Base-by-base conservation (phyloP, 768 basidiomycete genomes). In the Leccinum subtestaceum region DNA sequence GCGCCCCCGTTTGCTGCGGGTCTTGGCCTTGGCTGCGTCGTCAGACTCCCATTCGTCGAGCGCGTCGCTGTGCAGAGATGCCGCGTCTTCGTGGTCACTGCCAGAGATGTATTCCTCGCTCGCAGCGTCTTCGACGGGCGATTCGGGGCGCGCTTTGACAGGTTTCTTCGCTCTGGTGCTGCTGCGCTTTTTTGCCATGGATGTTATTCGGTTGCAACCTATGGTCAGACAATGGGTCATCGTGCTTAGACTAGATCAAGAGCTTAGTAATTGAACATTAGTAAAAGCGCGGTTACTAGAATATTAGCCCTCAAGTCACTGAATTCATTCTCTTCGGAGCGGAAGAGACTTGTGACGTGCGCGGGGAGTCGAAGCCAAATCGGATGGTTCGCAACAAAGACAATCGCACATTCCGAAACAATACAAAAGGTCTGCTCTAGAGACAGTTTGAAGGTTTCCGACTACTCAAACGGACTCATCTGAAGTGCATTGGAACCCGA, bases 1-100 rank as follows among this genome's bases (percentile, higher is more conserved):
- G 48, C 60, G 70, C 19, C 45, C 60, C 36, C 69, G 67, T 56
- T 70, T 67, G 57, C 65, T 67, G 32, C 32, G 60, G 2, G 45
- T 27, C 47, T 56, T 43, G 4, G 57, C 32, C 43, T 57, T 52
- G 11, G 3, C 27, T 13, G 62, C 63, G 17, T 56, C 59, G 52
- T 74, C 67, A 43, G 72, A 71, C 34, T 75, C 76, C 43, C 43
- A 45, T 15, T 77, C 74, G 59, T 83, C 81, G 46, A 83, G 68
- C 46, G 75, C 77, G 60, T 82, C 80, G 56, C 80, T 81, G 59
- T 80, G 71, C 11, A 74, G 34, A 13, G 71, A 72, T 36, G 45
- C 36, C 17, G 57, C 50, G 46, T 66, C 64, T 36, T 64, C 61
- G 17, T 50, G 36, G 40, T 70, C 63, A 21, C 53, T 62, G 40